Evolutionary conservation across 495 filamentous ascomycete genomes (phyloP).

Genomic region (Hyaloscypha finlandica): DNA sequence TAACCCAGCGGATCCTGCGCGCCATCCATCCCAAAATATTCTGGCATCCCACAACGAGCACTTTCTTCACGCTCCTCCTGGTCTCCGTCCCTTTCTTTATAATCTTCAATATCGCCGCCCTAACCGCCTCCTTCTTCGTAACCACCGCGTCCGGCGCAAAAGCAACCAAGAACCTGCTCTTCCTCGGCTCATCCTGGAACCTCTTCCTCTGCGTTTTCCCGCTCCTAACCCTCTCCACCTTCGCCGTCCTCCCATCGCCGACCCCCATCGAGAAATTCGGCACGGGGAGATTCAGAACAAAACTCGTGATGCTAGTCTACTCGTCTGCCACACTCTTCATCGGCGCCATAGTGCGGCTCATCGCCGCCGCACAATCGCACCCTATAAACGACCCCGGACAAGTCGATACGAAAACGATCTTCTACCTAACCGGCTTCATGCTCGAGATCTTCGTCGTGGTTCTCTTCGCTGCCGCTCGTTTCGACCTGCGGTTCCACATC

Average conservation of each 20-base stretch:
- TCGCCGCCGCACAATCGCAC: slow-evolving; percentile 51
- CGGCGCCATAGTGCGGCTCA: slow-evolving; percentile 69
- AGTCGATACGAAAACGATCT: slow-evolving; percentile 66
- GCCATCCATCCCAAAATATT: slow-evolving; percentile 72
- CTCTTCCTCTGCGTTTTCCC: slow-evolving; percentile 71
- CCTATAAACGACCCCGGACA: slow-evolving; percentile 57
- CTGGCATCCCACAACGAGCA: slow-evolving; percentile 55
- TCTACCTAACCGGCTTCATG: slow-evolving; percentile 76
- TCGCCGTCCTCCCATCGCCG: slow-evolving; percentile 51
- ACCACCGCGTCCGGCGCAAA: slow-evolving; percentile 47
- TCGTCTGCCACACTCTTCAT: slow-evolving; percentile 59
- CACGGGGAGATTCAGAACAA: slow-evolving; percentile 59
- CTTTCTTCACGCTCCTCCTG: slow-evolving; percentile 57
- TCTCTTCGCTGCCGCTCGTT: slow-evolving; percentile 60
- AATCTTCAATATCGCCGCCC: slow-evolving; percentile 64
- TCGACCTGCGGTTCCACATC: slow-evolving; percentile 73
- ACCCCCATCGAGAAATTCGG: slow-evolving; percentile 67
- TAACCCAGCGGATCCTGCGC: slow-evolving; percentile 73
- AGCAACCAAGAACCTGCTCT: slow-evolving; percentile 57
- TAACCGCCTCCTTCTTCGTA: slow-evolving; percentile 62
- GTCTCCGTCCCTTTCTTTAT: slow-evolving; percentile 58
- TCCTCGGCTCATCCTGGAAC: slow-evolving; percentile 65
- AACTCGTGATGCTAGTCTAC: slow-evolving; percentile 60
- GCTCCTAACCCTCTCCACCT: slow-evolving; percentile 57
- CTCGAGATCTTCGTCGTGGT: slow-evolving; percentile 71